A percentile compares a stretch with the other conserved stretches of the same genome.
Conservation (phyloP, 495 filamentous ascomycete species). For the Penicillium flavigenum region DNA sequence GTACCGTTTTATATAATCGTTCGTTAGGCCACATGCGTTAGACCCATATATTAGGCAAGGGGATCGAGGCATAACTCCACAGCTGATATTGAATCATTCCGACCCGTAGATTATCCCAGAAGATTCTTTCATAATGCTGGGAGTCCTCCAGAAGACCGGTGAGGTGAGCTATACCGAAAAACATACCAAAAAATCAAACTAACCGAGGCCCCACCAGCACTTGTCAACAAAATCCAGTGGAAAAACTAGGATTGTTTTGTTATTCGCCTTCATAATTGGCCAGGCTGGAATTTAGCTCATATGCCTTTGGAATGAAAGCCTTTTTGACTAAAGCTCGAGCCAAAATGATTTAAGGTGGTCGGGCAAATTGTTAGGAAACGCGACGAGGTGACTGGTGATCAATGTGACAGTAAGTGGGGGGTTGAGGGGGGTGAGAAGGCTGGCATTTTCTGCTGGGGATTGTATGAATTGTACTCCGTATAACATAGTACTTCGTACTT, state of each 20-base stretch:
- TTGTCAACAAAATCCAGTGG: not conserved
- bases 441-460: slow-evolving; percentile 2
- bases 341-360: not conserved
- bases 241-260: not conserved
- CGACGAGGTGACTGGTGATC: slow-evolving; percentile 1
- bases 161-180: not conserved
- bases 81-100: not conserved
- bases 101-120: not conserved
- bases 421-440: not conserved
- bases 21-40: not conserved
- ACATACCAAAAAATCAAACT: not conserved
- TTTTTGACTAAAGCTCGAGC: not conserved
- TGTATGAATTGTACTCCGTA: not conserved
- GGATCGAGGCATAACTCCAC: not conserved
- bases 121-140: not conserved
- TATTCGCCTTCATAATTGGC: not conserved
- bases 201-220: slow-evolving; percentile 8
- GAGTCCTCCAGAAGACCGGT: not conserved
- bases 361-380: slow-evolving; percentile 2
- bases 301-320: not conserved
- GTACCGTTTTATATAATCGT: not conserved
- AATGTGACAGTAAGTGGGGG: slow-evolving; percentile 7
- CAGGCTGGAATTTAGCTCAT: not conserved
- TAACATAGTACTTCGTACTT: slow-evolving; percentile 4
- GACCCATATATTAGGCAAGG: slow-evolving; percentile 4